Evolutionary conservation across 768 basidiomycete species (phyloP).

Genomic region (Auriscalpium orientale): DNA sequence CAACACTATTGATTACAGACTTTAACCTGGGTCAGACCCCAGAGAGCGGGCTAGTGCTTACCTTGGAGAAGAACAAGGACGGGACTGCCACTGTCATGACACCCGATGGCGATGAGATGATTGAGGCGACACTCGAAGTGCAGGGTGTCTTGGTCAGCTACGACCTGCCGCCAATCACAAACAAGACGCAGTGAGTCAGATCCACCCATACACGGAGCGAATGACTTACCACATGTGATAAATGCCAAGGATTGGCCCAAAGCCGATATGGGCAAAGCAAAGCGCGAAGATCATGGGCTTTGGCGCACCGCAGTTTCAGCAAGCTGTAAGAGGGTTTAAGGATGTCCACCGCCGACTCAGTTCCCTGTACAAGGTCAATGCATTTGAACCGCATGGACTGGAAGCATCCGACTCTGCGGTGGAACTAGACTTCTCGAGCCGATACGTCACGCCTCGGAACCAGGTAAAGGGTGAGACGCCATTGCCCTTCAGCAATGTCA

Average conservation of each 20-base stretch:
- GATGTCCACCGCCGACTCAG: background rate
- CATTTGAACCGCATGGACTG: background rate
- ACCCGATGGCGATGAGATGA: background rate
- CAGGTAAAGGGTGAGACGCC: background rate
- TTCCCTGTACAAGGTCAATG: background rate
- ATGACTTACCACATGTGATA: background rate
- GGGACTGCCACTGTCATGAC: too few species aligned
- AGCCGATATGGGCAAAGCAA: background rate
- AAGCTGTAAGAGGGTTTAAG: background rate
- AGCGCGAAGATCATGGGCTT: background rate
- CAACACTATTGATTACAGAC: too few species aligned
- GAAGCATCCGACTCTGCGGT: too few species aligned
- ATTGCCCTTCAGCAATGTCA: background rate
- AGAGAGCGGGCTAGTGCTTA: too few species aligned
- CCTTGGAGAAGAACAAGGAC: too few species aligned
- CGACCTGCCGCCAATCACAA: background rate
- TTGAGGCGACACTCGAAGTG: background rate
- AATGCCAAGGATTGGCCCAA: background rate
- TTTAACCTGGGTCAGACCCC: too few species aligned
- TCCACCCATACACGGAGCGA: background rate
- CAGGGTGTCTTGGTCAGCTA: background rate
- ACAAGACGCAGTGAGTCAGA: background rate
- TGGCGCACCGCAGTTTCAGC: background rate
- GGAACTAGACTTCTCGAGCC: background rate
- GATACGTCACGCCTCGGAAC: background rate